Conservation (phyloP, 192 early-diverging fungal species). For the Jimgerdemannia flammicorona region DNA sequence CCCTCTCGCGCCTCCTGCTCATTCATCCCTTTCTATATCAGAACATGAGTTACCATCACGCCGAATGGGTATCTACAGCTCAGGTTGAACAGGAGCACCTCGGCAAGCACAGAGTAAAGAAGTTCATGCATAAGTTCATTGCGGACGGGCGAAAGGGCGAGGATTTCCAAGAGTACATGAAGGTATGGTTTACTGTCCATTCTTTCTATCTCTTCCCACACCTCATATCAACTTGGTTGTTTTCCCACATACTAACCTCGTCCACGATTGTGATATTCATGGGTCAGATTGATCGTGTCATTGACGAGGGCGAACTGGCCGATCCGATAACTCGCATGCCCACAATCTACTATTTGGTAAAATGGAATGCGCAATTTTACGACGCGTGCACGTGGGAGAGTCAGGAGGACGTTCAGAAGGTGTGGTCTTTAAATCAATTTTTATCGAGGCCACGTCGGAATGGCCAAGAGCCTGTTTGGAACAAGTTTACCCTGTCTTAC, state of each 20-base stretch:
- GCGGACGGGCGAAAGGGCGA: constrained; percentile 49
- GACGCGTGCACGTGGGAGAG: constrained; percentile 74
- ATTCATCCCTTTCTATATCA: constrained; percentile 16
- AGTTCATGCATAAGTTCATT: constrained; percentile 65
- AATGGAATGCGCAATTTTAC: constrained; percentile 72
- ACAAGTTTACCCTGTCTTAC: too few relatives aligned
- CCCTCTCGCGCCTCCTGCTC: neutral
- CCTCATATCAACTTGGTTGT: neutral
- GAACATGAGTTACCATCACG: constrained; percentile 68
- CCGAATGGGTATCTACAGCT: constrained; percentile 63
- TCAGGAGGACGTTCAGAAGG: constrained; percentile 38
- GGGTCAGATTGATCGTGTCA: constrained; percentile 67
- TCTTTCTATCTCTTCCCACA: neutral
- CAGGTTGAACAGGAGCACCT: constrained; percentile 49
- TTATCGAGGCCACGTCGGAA: too few relatives aligned
- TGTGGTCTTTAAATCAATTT: neutral
- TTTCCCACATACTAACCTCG: neutral
- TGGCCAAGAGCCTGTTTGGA: too few relatives aligned
- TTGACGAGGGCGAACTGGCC: constrained; percentile 76
- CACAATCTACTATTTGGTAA: constrained; percentile 68
- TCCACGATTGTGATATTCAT: neutral
- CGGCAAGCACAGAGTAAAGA: constrained; percentile 68
- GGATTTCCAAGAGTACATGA: constrained; percentile 63
- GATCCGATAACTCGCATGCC: constrained; percentile 42
- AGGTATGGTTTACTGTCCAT: constrained; percentile 31